phyloP scores from a whole-genome alignment of 352 stramenopile genomes.

The Achlya hypogyna region DNA sequence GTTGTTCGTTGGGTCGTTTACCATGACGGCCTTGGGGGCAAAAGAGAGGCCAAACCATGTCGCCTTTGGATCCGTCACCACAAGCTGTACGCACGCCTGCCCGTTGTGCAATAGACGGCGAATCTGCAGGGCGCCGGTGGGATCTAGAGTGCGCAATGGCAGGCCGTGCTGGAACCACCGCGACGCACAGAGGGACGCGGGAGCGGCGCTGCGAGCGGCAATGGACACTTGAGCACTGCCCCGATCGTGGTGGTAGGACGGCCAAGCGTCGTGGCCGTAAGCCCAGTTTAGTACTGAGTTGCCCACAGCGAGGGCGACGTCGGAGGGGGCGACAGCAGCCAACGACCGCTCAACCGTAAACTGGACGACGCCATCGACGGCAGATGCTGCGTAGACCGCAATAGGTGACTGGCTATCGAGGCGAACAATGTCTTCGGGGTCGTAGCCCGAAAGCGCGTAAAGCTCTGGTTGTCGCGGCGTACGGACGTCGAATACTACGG shows the following conservation, averaged over 20 bases:
- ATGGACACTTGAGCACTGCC: not conserved
- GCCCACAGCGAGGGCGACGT: not conserved
- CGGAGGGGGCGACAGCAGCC: not conserved
- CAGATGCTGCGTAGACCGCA: not conserved
- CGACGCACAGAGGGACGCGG: not conserved
- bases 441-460: not conserved
- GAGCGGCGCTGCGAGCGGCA: not conserved
- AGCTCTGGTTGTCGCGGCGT: not conserved
- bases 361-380: not conserved
- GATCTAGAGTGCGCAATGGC: not conserved
- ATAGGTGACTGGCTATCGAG: not conserved
- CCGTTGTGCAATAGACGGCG: too few species aligned
- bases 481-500: not conserved
- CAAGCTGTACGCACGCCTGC: not conserved
- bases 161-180: not conserved
- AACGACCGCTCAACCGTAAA: not conserved
- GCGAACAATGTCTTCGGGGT: not conserved
- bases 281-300: constrained; percentile 1
- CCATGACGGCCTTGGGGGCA: not conserved
- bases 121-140: not conserved
- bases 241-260: not conserved
- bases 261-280: not conserved
- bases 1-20: not conserved
- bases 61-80: not conserved
- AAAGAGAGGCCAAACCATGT: not conserved